phyloP scores from a whole-genome alignment of 2,329 filamentous ascomycete species.

The Pseudogymnoascus sp. region DNA sequence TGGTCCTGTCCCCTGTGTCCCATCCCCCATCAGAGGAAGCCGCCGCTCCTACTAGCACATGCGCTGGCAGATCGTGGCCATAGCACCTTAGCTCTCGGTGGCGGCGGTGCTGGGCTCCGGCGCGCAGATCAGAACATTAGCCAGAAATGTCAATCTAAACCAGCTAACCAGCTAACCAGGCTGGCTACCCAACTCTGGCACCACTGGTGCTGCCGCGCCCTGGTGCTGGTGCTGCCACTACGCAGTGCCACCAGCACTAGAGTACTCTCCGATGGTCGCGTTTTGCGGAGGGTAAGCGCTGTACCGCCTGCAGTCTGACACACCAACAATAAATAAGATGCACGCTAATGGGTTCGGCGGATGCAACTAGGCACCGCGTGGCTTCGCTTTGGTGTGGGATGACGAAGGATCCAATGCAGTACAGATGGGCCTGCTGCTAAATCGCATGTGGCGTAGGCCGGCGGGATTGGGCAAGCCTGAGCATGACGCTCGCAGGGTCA shows the following conservation, averaged over 20 bases:
- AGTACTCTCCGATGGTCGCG: not conserved
- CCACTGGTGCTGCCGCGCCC: not conserved
- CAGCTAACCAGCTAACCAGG: too few species aligned
- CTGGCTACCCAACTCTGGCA: too few species aligned
- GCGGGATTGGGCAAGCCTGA: not conserved
- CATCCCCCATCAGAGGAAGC: not conserved
- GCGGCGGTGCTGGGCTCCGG: not conserved
- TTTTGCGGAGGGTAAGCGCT: not conserved
- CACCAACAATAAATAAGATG: conserved; percentile 1
- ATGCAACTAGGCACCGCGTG: not conserved
- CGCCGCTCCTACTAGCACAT: not conserved
- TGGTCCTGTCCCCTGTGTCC: not conserved
- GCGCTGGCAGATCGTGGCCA: not conserved
- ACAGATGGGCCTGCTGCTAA: not conserved
- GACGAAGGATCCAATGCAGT: not conserved
- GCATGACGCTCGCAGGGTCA: not conserved
- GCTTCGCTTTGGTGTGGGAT: not conserved
- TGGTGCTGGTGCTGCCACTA: not conserved
- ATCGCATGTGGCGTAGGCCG: not conserved
- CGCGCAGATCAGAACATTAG: not conserved
- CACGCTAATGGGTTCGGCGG: not conserved
- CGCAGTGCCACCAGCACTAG: not conserved
- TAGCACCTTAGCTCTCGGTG: not conserved
- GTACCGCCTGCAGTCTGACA: not conserved
- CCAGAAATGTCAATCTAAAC: not conserved